Conservation (phyloP, 306 rosid species). For the Adenanthera pavonina region DNA sequence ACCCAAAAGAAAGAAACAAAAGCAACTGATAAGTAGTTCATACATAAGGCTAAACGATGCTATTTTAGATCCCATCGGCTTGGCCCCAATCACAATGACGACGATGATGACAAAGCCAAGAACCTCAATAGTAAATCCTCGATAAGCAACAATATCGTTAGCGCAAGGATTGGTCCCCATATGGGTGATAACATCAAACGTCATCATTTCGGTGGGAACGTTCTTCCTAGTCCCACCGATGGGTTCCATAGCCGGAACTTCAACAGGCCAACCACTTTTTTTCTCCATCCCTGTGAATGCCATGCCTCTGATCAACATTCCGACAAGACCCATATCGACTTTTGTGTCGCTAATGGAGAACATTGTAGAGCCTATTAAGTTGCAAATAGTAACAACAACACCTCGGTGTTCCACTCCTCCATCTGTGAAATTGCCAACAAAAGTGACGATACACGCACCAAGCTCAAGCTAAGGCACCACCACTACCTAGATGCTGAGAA, state of each 20-base stretch:
- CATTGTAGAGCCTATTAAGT: conserved; percentile 33
- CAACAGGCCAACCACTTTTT: conserved; percentile 53
- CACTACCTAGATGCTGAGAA: conserved; percentile 56
- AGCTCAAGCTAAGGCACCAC: conserved; percentile 18
- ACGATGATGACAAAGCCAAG: conserved; percentile 15
- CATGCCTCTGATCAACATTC: not conserved
- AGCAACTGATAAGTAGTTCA: conserved; percentile 54
- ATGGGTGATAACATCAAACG: conserved; percentile 49
- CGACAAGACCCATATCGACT: conserved; percentile 48
- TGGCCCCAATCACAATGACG: conserved; percentile 32
- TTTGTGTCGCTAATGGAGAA: conserved; percentile 55
- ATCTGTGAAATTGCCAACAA: conserved; percentile 15
- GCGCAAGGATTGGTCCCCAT: conserved; percentile 49
- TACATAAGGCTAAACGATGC: conserved; percentile 59
- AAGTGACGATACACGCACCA: conserved; percentile 34
- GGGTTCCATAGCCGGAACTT: conserved; percentile 43
- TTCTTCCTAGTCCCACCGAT: conserved; percentile 47
- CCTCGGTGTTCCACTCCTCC: not conserved
- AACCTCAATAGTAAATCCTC: not conserved
- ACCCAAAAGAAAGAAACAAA: conserved; percentile 56
- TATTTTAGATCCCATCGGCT: conserved; percentile 59
- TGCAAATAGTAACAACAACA: conserved; percentile 4
- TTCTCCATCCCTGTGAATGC: conserved; percentile 50
- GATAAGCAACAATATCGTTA: conserved; percentile 46
- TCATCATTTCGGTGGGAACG: conserved; percentile 44